These are phyloP conservation scores for Xerocomus potaroensis DNA, from an alignment of 768 basidiomycete genomes.

Conservation along the genomic window DNA sequence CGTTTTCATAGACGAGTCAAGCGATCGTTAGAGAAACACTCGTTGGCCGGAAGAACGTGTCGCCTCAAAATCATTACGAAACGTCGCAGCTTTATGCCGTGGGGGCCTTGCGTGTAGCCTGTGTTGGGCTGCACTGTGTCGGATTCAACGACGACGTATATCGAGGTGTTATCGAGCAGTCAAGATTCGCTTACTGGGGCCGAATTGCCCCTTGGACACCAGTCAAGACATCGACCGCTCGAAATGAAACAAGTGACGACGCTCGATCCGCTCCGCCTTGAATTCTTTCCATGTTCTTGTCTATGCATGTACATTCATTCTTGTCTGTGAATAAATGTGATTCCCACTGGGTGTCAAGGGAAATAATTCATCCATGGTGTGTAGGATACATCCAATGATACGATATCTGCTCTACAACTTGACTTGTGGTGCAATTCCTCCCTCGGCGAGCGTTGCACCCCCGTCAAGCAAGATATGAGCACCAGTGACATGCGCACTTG, in stretches of 20 bases:
- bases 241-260: constrained; percentile 16
- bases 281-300: neutral
- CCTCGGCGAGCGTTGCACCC: constrained; percentile 34
- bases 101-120: constrained; percentile 70
- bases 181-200: constrained; percentile 31
- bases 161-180: constrained; percentile 60
- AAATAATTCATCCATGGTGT: neutral
- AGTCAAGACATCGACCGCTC: constrained; percentile 4
- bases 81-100: constrained; percentile 65
- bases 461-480: constrained; percentile 71
- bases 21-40: constrained; percentile 71
- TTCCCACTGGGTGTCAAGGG: too few relatives aligned
- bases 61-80: constrained; percentile 76
- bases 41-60: constrained; percentile 64
- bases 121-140: constrained; percentile 70
- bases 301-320: neutral
- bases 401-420: constrained; percentile 18
- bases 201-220: constrained; percentile 17
- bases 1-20: constrained; percentile 50
- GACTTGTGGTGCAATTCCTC: constrained; percentile 21
- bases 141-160: constrained; percentile 71
- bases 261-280: constrained; percentile 1
- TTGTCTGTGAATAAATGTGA: too few relatives aligned
- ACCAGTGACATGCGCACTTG: constrained; percentile 71
- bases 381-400: neutral